A percentile compares a stretch with the other conserved stretches of the same genome.
These are phyloP conservation scores for Fimicolochytrium jonesii DNA, from an alignment of 192 early-diverging fungal genomes.

Conservation along the genomic window DNA sequence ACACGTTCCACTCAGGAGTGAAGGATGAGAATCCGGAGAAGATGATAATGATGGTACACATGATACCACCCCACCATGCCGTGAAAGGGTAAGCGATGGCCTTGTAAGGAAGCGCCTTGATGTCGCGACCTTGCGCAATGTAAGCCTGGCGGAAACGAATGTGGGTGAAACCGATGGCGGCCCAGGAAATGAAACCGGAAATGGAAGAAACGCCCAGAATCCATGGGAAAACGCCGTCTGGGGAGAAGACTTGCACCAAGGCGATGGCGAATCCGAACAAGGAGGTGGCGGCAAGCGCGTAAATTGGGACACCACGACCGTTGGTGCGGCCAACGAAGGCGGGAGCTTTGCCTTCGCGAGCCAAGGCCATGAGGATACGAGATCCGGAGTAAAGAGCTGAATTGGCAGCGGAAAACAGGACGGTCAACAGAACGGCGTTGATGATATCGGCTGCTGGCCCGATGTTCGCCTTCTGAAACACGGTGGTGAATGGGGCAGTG, in stretches of 20 bases:
- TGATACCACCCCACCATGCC: constrained; percentile 9
- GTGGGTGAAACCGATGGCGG: constrained; percentile 36
- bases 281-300: constrained; percentile 47
- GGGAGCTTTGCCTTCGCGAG: constrained; percentile 63
- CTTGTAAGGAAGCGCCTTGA: constrained; percentile 31
- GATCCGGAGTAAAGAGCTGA: constrained; percentile 70
- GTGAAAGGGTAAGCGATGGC: constrained; percentile 27
- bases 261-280: constrained; percentile 58
- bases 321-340: constrained; percentile 41
- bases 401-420: constrained; percentile 71
- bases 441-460: constrained; percentile 55
- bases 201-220: constrained; percentile 33
- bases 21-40: constrained; percentile 6
- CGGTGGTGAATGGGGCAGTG: constrained; percentile 62
- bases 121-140: constrained; percentile 28
- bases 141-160: constrained; percentile 39
- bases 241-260: constrained; percentile 49
- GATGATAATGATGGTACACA: constrained; percentile 18
- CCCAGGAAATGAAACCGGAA: constrained; percentile 36
- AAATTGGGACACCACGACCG: constrained; percentile 58
- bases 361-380: constrained; percentile 59
- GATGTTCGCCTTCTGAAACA: constrained; percentile 56
- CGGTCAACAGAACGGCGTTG: constrained; percentile 69
- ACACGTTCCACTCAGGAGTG: background rate
- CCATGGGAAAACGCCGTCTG: constrained; percentile 42